Conservation (phyloP, 805 yeast genomes). For the Vanderwaltozyma polyspora region DNA sequence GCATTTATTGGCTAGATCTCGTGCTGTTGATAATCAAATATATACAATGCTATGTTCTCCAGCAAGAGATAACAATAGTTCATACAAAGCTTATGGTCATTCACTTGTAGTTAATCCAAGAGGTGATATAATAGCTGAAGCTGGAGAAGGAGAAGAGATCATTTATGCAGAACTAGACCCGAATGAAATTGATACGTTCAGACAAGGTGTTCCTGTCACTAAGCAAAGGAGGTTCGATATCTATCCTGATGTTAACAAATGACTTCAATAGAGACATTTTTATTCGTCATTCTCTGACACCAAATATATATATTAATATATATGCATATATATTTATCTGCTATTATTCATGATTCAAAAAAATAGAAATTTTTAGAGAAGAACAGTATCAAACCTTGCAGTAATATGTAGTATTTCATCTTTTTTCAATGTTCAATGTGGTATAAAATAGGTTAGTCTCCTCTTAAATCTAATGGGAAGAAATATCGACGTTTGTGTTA, state of each 20-base stretch:
- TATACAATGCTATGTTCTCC: slow-evolving; percentile 79
- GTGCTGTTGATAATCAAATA: slow-evolving; percentile 67
- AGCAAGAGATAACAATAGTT: slow-evolving; percentile 55
- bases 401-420: no score
- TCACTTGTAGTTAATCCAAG: slow-evolving; percentile 52
- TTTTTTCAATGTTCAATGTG: no score
- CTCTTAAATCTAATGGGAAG: no score
- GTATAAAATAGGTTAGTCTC: no score
- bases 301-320: no score
- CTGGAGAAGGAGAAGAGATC: slow-evolving; percentile 69
- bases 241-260: slow-evolving; percentile 23
- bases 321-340: no score
- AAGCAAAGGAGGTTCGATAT: slow-evolving; percentile 64
- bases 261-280: no score
- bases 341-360: no score
- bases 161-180: slow-evolving; percentile 67
- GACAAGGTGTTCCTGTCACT: slow-evolving; percentile 59
- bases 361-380: no score
- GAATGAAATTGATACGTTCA: slow-evolving; percentile 40
- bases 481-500: no score
- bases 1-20: slow-evolving; percentile 60
- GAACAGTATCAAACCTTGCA: no score
- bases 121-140: slow-evolving; percentile 54
- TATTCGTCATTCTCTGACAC: no score
- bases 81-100: slow-evolving; percentile 60